Percentiles rank a stretch among this genome's conserved stretches.
These are phyloP conservation scores for Naganishia antarctica DNA, from an alignment of 768 basidiomycete species.

Conservation along the genomic window DNA sequence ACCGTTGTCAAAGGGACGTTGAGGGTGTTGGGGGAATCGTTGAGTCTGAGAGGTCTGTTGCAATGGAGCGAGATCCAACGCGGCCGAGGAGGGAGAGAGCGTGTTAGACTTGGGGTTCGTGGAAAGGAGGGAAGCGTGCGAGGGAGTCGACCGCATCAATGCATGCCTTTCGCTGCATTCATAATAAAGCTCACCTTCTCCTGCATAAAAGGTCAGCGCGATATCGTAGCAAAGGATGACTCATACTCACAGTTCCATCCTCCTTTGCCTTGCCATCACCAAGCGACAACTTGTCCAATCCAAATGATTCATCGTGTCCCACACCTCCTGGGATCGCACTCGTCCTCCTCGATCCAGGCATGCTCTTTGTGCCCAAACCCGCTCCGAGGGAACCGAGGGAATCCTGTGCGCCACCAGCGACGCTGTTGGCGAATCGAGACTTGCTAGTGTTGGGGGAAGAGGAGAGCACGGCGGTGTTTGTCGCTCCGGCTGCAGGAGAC, in stretches of 20 bases:
- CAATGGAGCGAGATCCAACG: constrained; percentile 84
- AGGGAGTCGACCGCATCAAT: constrained; percentile 17
- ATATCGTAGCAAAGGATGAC: constrained; percentile 25
- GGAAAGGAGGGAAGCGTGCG: constrained; percentile 12
- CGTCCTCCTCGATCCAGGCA: constrained; percentile 44
- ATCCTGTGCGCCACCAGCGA: constrained; percentile 15
- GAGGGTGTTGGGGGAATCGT: constrained; percentile 52
- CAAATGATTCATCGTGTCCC: constrained; percentile 35
- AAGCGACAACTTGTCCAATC: constrained; percentile 48
- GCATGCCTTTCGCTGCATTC: background rate
- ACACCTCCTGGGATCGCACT: constrained; percentile 33
- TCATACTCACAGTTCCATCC: constrained; percentile 44
- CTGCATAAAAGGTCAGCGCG: constrained; percentile 1
- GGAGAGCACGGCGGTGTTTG: constrained; percentile 9
- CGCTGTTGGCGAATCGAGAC: constrained; percentile 20
- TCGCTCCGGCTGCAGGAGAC: constrained; percentile 3
- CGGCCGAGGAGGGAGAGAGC: constrained; percentile 83
- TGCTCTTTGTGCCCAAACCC: constrained; percentile 41
- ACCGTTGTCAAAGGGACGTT: constrained; percentile 55
- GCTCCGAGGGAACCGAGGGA: background rate
- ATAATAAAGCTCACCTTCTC: constrained; percentile 29
- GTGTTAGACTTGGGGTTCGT: constrained; percentile 43
- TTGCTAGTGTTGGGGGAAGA: constrained; percentile 22
- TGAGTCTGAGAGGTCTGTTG: constrained; percentile 67
- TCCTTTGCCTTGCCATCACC: constrained; percentile 37